These are phyloP conservation scores for Brettanomyces nanus DNA, from an alignment of 805 yeast species.

Conservation along the genomic window DNA sequence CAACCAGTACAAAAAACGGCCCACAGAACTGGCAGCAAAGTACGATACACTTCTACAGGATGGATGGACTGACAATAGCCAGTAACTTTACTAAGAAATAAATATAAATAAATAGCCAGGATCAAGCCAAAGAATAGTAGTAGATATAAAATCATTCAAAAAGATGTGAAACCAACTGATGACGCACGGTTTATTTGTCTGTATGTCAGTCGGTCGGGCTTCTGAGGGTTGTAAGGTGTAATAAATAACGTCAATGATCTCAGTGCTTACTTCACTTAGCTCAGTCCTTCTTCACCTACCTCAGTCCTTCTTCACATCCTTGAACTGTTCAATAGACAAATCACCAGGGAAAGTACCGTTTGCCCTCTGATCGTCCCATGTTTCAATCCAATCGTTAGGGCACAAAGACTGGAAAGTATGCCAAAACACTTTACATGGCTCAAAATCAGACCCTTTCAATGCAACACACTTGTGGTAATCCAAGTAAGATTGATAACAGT, in stretches of 20 bases:
- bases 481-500: constrained; percentile 96
- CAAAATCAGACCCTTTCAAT: constrained; percentile 96
- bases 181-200: no score
- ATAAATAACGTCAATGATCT: neutral
- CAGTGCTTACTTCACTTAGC: neutral
- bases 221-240: no score
- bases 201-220: no score
- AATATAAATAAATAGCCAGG: no score
- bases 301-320: constrained; percentile 7
- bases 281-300: neutral
- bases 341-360: constrained; percentile 34
- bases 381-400: constrained; percentile 78
- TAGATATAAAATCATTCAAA: no score
- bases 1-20: neutral
- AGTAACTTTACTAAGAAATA: no score
- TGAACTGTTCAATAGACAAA: constrained; percentile 27
- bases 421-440: constrained; percentile 93
- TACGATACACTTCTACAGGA: constrained; percentile 6
- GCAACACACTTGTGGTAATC: constrained; percentile 97
- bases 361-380: constrained; percentile 81
- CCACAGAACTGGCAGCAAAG: constrained; percentile 2
- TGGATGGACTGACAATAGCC: constrained; percentile 19
- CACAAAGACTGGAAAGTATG: constrained; percentile 82
- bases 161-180: no score
- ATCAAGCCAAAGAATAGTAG: no score